Evolutionary conservation across 495 filamentous ascomycete species (phyloP).

Genomic region (Amniculicola lignicola): DNA sequence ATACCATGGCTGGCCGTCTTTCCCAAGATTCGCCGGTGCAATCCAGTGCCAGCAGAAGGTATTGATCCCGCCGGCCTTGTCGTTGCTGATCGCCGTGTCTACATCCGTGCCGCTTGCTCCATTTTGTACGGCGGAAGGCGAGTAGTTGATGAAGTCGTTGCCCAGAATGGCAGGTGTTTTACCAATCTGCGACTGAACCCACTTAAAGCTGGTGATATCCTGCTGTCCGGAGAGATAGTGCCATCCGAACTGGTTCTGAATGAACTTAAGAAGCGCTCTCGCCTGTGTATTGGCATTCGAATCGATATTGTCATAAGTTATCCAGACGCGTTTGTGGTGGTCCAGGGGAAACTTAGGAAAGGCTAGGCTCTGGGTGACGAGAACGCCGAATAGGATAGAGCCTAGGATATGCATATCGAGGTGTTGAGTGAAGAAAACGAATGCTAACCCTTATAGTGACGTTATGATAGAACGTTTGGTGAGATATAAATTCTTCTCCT

Average conservation of each 20-base stretch:
- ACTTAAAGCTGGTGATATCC: not conserved
- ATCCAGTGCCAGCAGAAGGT: constrained; percentile 1
- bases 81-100: constrained; percentile 1
- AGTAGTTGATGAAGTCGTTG: constrained; percentile 3
- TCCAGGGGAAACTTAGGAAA: not conserved
- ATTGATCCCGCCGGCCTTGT: not conserved
- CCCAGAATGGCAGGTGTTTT: not conserved
- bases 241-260: constrained; percentile 1
- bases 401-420: too few species aligned
- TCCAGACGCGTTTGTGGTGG: not conserved
- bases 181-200: not conserved
- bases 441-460: too few species aligned
- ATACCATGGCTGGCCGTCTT: constrained; percentile 7
- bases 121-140: not conserved
- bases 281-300: not conserved
- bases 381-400: too few species aligned
- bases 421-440: too few species aligned
- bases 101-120: not conserved
- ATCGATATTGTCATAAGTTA: not conserved
- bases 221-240: not conserved
- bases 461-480: too few species aligned
- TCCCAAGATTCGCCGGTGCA: not conserved
- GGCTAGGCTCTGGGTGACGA: too few species aligned
- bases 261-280: not conserved
- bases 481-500: too few species aligned